Conservation (phyloP, 1,284 basidiomycete genomes). For the Mycosarcoma mackinlayi region DNA sequence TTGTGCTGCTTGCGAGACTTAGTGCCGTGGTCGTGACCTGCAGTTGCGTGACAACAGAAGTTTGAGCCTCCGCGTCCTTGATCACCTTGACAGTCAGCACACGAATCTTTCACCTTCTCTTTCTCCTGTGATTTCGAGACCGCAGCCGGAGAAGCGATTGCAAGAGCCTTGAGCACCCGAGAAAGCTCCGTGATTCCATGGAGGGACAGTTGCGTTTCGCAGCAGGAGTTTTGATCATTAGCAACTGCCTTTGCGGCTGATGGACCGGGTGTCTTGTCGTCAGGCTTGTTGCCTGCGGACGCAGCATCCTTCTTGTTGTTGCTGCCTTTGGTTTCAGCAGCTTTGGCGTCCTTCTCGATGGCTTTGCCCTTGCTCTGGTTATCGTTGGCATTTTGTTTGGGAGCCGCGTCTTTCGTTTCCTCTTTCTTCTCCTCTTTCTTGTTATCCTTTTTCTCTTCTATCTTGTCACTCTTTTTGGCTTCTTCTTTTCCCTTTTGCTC, state of each 20-base stretch:
- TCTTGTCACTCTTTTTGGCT: conserved; percentile 1
- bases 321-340: background rate
- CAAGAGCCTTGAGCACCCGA: conserved; percentile 24
- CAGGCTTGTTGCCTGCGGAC: background rate
- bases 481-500: conserved; percentile 4
- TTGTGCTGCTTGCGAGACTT: conserved; percentile 18
- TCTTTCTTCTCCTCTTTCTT: conserved; percentile 2
- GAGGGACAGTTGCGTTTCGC: conserved; percentile 12
- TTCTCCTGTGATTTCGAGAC: too few species aligned
- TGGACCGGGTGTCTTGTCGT: conserved; percentile 11
- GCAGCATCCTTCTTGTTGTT: conserved; percentile 12
- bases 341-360: background rate
- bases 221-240: background rate
- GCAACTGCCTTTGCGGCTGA: background rate
- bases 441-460: background rate
- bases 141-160: background rate
- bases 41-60: too few species aligned
- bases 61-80: too few species aligned
- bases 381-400: conserved; percentile 3
- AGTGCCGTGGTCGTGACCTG: background rate
- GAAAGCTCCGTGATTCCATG: conserved; percentile 23
- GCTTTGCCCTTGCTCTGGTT: conserved; percentile 2
- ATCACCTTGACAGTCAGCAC: background rate
- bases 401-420: conserved; percentile 1
- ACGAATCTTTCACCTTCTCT: too few species aligned